Percentiles rank a stretch among this genome's conserved stretches.
Conservation (phyloP, 176 grass and related monocot species). For the Oryza longistaminata region DNA sequence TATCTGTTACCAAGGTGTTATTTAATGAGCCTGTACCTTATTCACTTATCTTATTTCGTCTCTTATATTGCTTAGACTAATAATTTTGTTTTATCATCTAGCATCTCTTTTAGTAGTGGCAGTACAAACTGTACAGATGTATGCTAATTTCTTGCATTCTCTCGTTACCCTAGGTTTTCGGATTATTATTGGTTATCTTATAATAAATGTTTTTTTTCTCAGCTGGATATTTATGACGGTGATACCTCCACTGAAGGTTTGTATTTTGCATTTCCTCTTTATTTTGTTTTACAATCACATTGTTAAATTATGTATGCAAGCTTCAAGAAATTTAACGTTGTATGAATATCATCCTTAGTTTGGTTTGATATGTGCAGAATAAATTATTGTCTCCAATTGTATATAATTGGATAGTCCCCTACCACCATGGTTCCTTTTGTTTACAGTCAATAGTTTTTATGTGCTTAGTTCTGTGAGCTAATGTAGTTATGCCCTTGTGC, state of each 20-base stretch:
- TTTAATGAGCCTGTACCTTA: not conserved
- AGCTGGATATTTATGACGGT: slow-evolving; percentile 90
- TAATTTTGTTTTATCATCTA: slow-evolving; percentile 12
- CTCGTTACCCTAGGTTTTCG: not conserved
- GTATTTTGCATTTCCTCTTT: slow-evolving; percentile 22
- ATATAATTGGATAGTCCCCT: not conserved
- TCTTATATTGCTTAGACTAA: slow-evolving; percentile 10
- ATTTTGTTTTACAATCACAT: slow-evolving; percentile 12
- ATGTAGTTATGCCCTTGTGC: not conserved
- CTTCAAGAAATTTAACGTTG: not conserved
- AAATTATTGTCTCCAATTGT: not conserved
- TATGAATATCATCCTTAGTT: not conserved
- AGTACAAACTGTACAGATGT: not conserved
- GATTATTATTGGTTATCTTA: slow-evolving; percentile 3
- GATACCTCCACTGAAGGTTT: slow-evolving; percentile 65
- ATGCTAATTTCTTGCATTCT: not conserved
- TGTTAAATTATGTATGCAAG: not conserved
- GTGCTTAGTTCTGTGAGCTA: not conserved
- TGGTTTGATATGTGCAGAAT: slow-evolving; percentile 4
- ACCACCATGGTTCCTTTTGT: not conserved
- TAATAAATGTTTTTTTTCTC: slow-evolving; percentile 37
- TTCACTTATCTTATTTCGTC: not conserved
- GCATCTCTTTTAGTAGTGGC: not conserved
- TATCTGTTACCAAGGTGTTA: too few relatives aligned
- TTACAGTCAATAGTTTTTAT: not conserved